These are phyloP conservation scores for Coccomyxa sp. DNA, from an alignment of 139 green algal species.

Conservation along the genomic window DNA sequence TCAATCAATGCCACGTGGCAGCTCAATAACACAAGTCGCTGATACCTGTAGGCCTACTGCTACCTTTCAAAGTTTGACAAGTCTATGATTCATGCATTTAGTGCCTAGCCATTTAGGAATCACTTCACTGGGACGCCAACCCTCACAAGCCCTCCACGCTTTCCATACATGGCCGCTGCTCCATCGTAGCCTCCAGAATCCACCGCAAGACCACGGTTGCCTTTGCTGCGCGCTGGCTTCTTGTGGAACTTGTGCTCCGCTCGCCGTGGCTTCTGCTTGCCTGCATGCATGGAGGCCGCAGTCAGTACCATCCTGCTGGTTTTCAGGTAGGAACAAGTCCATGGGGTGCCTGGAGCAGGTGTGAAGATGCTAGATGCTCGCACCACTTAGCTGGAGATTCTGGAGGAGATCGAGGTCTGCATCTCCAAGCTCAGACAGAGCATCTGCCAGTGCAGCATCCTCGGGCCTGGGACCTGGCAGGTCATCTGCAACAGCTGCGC, in stretches of 20 bases:
- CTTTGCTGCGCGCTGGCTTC: slow-evolving; percentile 63
- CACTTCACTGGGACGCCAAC: neutral
- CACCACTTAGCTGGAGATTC: neutral
- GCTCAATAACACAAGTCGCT: no score
- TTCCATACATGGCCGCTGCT: slow-evolving; percentile 39
- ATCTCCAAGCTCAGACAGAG: neutral
- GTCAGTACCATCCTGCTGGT: slow-evolving; percentile 13
- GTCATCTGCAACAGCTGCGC: neutral
- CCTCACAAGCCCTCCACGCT: slow-evolving; percentile 57
- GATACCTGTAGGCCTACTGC: no score
- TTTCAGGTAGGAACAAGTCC: neutral
- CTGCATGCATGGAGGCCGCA: neutral
- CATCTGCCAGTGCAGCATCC: neutral
- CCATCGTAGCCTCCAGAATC: slow-evolving; percentile 52
- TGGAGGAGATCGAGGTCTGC: neutral
- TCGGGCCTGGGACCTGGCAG: neutral
- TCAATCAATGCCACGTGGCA: no score
- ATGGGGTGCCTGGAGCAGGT: neutral
- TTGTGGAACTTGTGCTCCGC: slow-evolving; percentile 80
- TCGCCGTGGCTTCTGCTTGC: slow-evolving; percentile 28
- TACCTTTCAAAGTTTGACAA: no score
- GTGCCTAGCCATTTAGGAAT: neutral
- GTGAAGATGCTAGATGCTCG: no score
- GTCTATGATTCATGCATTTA: neutral
- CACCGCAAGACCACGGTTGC: slow-evolving; percentile 29